These are phyloP conservation scores for Pichia deserticola DNA, from an alignment of 805 yeast species.

Conservation along the genomic window DNA sequence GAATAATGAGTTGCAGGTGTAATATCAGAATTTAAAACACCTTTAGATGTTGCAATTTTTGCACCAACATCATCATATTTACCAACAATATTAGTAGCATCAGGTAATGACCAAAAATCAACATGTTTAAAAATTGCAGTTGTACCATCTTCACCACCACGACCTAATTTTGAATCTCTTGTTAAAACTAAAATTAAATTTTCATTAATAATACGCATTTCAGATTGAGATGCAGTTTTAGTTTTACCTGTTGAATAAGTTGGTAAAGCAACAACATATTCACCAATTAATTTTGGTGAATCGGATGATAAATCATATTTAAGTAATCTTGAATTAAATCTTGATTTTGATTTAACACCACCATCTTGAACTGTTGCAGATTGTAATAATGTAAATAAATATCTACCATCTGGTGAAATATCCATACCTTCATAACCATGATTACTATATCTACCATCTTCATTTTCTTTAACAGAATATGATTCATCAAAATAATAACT, in stretches of 20 bases:
- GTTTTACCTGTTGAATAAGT: slow-evolving; percentile 19
- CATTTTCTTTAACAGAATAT: slow-evolving; percentile 19
- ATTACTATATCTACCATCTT: slow-evolving; percentile 24
- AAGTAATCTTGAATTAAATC: slow-evolving; percentile 19
- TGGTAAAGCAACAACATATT: slow-evolving; percentile 25
- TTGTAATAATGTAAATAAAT: slow-evolving; percentile 22
- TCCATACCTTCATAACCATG: slow-evolving; percentile 29
- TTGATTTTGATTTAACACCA: slow-evolving; percentile 20
- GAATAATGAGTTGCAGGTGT: slow-evolving; percentile 22
- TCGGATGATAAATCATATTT: slow-evolving; percentile 22
- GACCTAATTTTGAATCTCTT: slow-evolving; percentile 24
- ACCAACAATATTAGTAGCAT: slow-evolving; percentile 26
- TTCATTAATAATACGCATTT: slow-evolving; percentile 22
- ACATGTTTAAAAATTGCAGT: slow-evolving; percentile 23
- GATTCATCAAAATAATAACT: slow-evolving; percentile 22
- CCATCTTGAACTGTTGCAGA: slow-evolving; percentile 28
- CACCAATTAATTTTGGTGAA: slow-evolving; percentile 19
- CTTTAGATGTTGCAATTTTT: slow-evolving; percentile 21
- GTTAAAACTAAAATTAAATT: slow-evolving; percentile 25
- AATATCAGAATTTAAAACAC: slow-evolving; percentile 18
- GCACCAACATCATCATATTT: slow-evolving; percentile 23
- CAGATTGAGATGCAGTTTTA: slow-evolving; percentile 27
- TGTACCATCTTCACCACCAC: slow-evolving; percentile 18
- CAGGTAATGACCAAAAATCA: slow-evolving; percentile 21
- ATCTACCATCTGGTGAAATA: slow-evolving; percentile 26